Base-by-base conservation (phyloP, 2,329 filamentous ascomycete species). In the Coleophoma eucalyptorum region DNA sequence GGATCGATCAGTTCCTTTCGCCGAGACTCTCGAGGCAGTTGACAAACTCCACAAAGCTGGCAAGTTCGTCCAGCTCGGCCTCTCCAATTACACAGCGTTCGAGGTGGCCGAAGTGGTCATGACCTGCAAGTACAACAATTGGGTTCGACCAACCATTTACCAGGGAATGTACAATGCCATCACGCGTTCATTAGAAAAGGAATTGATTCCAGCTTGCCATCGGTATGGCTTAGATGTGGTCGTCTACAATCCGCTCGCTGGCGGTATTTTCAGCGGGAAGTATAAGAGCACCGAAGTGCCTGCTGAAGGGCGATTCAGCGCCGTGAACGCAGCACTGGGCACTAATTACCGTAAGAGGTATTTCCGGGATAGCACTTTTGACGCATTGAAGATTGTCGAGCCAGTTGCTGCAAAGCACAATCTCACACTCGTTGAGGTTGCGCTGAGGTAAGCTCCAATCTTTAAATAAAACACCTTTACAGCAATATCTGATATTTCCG, bases 121-220 rank as follows among this genome's bases (percentile, higher is more conserved):
- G 68, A 86, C 84, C 37, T 93, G 88, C 75, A 86, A 86, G 60
- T 83, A 87, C 70, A 85, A 89, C 62, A 81, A 81, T 54, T 95
- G 89, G 89, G 87, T 95, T 15, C 80, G 57, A 11, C 90, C 90
- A 1, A 90, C 87, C 1, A 83, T 95, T 50, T 96, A 90, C 69
- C 90, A 94, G 69, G 91, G 79, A 61, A 93, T 95, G 88, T 93
- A 93, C 70, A 93, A 93, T 68, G 82, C 80, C 51, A 88, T 92
- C 58, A 89, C 84, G 19, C 82, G 90, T 48, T 81, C 80, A 49
- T 85, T 93, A 55, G 90, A 94, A 66, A 67, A 79, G 1, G 89
- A 94, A 67, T 73, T 94, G 40, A 78, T 94, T 49, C 82, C 83
- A 3, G 83, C 84, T 19, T 91, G 87, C 64, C 81, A 82, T 19